Base-by-base conservation (phyloP, 2,329 filamentous ascomycete genomes). In the Xylaria sp. region DNA sequence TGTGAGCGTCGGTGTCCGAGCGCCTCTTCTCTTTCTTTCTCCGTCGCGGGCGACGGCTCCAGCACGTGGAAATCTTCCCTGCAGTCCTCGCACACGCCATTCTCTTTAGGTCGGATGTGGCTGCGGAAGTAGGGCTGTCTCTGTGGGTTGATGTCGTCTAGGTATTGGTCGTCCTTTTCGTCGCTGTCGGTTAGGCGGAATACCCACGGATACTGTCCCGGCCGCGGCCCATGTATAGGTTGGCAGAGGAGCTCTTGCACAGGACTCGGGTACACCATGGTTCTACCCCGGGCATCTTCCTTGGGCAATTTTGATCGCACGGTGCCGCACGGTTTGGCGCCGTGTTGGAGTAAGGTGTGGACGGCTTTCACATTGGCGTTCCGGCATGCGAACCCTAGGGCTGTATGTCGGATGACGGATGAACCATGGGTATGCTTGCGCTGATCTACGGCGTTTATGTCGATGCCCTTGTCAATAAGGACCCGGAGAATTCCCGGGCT, bases 321-420 rank as follows among this genome's bases (percentile, higher is more conserved):
- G 12, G 60, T 23, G 9, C 70, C 70, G 16, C 32, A 8, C n/a
- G 70, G 69, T 5, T 60, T 32, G 5, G 70, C 70, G 13, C 66
- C 70, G 23, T 68, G 54, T 2, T 18, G 40, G 2, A 72, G 66
- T 1, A 72, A 44, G 9, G 42, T 64, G 21, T 37, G 47, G 0
- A 72, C 59, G 10, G 66, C 69, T 47, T 72, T 68, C 5, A 68
- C 50, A 42, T 72, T 72, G 16, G 63, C 63, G 9, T 71, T 72
- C 9, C 58, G 62, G 16, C 70, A 72, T 3, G 66, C 69, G 32
- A 54, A 68, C 1, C 70, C 70, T 2, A 71, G 59, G 5, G 70
- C 70, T 5, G 70, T 72, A n/a, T 63, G 66, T 2, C 64, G 40
- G 10, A 63, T 51, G 0, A 60, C 18, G 1, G 66, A 44, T 13